A percentile compares a stretch with the other conserved stretches of the same genome.
These are phyloP conservation scores for Medicago ruthenica DNA, from an alignment of 306 rosid genomes.

Conservation along the genomic window DNA sequence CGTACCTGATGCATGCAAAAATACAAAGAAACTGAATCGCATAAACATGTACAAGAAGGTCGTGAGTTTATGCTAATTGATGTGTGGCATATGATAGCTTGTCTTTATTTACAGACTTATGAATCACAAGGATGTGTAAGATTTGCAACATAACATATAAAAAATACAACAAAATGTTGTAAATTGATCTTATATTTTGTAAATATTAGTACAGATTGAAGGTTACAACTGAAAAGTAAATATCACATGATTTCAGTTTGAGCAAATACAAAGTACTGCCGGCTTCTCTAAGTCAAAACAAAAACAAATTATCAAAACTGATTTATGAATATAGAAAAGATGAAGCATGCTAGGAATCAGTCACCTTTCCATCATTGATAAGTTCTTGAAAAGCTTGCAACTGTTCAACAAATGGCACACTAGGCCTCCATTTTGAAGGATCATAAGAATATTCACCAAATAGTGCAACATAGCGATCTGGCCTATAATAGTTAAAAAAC, in stretches of 20 bases:
- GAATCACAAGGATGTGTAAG: no score
- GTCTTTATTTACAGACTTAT: no score
- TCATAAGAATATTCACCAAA: conserved; percentile 76
- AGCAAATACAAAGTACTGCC: conserved; percentile 1
- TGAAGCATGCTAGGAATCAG: conserved; percentile 21
- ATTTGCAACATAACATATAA: no score
- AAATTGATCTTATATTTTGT: no score
- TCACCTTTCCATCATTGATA: conserved; percentile 92
- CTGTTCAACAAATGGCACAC: conserved; percentile 91
- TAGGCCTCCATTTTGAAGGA: conserved; percentile 84
- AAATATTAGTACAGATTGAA: not conserved
- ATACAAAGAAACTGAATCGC: conserved; percentile 26
- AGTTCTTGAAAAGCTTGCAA: conserved; percentile 89
- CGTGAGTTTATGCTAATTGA: no score
- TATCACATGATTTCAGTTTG: conserved; percentile 28
- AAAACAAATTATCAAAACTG: conserved; percentile 19
- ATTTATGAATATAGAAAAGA: conserved; percentile 30
- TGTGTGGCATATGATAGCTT: no score
- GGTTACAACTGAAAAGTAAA: not conserved
- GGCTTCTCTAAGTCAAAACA: conserved; percentile 5
- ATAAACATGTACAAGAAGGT: conserved; percentile 24
- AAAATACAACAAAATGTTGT: no score
- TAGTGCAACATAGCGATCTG: conserved; percentile 81
- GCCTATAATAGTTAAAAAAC: conserved; percentile 60
- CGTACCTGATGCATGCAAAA: conserved; percentile 67